phyloP scores from a whole-genome alignment of 2,329 filamentous ascomycete species.

The Penicillium corylophilum region DNA sequence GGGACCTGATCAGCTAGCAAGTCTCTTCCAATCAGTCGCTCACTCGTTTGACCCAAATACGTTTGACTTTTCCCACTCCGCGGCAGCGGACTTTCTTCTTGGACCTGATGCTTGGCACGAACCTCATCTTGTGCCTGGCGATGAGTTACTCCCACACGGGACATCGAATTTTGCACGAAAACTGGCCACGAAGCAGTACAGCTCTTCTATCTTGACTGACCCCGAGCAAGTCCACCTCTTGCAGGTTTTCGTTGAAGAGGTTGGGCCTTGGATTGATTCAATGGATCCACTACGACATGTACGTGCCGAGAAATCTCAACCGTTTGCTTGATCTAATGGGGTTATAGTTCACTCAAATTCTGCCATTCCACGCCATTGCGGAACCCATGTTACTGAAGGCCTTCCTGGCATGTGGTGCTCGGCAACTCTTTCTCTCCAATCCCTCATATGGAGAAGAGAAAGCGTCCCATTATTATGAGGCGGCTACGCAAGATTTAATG shows the following conservation, averaged over 20 bases:
- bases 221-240: conserved; percentile 83
- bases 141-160: conserved; percentile 27
- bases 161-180: conserved; percentile 39
- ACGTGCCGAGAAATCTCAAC: no score
- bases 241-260: conserved; percentile 88
- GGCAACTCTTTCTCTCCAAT: conserved; percentile 72
- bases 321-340: conserved; percentile 3
- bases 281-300: conserved; percentile 79
- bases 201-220: conserved; percentile 65
- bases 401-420: conserved; percentile 82
- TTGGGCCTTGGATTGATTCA: conserved; percentile 91
- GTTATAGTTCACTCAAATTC: conserved; percentile 68
- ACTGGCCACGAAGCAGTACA: conserved; percentile 43
- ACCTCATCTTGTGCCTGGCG: conserved; percentile 20
- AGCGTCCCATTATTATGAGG: conserved; percentile 80
- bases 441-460: conserved; percentile 71
- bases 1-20: conserved; percentile 38
- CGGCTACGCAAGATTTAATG: conserved; percentile 74
- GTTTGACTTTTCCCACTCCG: conserved; percentile 43
- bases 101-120: conserved; percentile 27
- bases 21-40: conserved; percentile 53
- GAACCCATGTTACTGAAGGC: conserved; percentile 89
- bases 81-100: conserved; percentile 27
- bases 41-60: conserved; percentile 51
- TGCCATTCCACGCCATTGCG: conserved; percentile 79